Percentiles rank a stretch among this genome's conserved stretches.
phyloP scores from a whole-genome alignment of 2,329 filamentous ascomycete genomes.

The Aspergillus pseudoglaucus region DNA sequence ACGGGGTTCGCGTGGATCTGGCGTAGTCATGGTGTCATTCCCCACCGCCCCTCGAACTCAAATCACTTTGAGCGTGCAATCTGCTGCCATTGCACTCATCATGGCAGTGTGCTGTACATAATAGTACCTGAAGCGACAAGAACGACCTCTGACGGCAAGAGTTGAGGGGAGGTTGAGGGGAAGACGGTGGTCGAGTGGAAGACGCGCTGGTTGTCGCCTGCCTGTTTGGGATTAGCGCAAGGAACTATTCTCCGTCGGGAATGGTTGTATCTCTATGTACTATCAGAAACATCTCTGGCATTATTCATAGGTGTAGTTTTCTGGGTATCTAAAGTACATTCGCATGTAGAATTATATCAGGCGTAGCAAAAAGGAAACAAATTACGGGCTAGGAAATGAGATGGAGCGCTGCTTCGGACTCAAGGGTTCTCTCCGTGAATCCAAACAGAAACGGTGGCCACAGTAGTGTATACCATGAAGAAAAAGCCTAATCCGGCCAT shows the following conservation, averaged over 20 bases:
- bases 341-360: too few species aligned
- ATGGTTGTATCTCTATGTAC: not conserved
- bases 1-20: slow-evolving; percentile 2
- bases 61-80: too few species aligned
- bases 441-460: slow-evolving; percentile 48
- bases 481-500: slow-evolving; percentile 58
- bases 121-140: too few species aligned
- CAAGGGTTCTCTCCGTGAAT: slow-evolving; percentile 2
- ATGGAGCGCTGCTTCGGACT: not conserved
- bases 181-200: too few species aligned
- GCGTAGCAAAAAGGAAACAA: not conserved
- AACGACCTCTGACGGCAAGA: too few species aligned
- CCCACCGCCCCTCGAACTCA: not conserved
- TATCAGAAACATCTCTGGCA: too few species aligned
- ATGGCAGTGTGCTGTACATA: too few species aligned
- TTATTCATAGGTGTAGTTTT: too few species aligned
- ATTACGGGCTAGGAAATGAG: not conserved
- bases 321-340: too few species aligned
- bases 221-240: not conserved
- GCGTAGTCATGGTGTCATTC: slow-evolving; percentile 15
- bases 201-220: not conserved
- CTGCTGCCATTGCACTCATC: too few species aligned
- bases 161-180: too few species aligned
- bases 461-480: slow-evolving; percentile 67
- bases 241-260: not conserved